phyloP scores from a whole-genome alignment of 2,329 filamentous ascomycete species.

The Exophiala mesophila region DNA sequence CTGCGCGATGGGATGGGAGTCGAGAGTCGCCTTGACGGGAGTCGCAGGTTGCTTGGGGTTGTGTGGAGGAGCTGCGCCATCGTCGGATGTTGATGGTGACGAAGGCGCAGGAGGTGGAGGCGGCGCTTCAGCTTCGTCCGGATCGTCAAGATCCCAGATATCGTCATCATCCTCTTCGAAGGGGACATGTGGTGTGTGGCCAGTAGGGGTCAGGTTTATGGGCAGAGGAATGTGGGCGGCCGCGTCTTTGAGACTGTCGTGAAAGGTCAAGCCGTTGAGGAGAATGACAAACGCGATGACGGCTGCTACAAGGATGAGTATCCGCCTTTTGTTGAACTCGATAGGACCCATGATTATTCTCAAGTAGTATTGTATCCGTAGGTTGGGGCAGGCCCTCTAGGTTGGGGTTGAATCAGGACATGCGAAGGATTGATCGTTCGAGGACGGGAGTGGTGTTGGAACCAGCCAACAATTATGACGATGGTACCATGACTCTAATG shows the following conservation, averaged over 20 bases:
- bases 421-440: neutral
- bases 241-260: slow-evolving; percentile 7
- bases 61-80: neutral
- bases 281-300: slow-evolving; percentile 24
- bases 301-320: slow-evolving; percentile 23
- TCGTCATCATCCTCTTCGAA: slow-evolving; percentile 18
- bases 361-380: no score
- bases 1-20: slow-evolving; percentile 31
- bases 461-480: slow-evolving; percentile 2
- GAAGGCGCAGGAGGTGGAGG: slow-evolving; percentile 3
- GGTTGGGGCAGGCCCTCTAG: no score
- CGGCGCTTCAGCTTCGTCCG: neutral
- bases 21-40: slow-evolving; percentile 15
- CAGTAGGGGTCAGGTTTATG: slow-evolving; percentile 10
- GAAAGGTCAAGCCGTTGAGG: slow-evolving; percentile 19
- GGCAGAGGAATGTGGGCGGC: slow-evolving; percentile 17
- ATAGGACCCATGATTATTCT: slow-evolving; percentile 26
- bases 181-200: slow-evolving; percentile 10
- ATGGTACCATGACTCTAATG: neutral
- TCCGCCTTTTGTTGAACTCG: slow-evolving; percentile 26
- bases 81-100: slow-evolving; percentile 1
- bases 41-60: slow-evolving; percentile 2
- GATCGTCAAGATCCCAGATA: slow-evolving; percentile 13
- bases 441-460: neutral
- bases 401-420: neutral